Base-by-base conservation (phyloP, 148 eudicot species). In the Nepenthes mirabilis region DNA sequence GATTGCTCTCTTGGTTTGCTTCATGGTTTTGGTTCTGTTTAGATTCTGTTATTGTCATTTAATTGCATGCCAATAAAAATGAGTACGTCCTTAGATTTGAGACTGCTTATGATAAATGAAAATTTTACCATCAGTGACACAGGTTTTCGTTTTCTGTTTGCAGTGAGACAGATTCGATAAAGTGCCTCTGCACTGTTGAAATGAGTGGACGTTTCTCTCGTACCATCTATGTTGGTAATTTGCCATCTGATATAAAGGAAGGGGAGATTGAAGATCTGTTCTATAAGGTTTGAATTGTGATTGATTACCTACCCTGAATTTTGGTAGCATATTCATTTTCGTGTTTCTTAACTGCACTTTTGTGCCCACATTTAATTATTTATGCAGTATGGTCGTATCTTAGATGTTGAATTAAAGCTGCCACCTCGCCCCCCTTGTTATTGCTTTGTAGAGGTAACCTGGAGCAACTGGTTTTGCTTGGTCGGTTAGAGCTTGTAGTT, bases 1-100 rank as follows among this genome's bases (percentile, higher is more conserved):
- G 88, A 88, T 80, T 85, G 95, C 93, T 87, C 83, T 85, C 79
- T 81, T 91, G 94, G 96, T 85, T 85, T 91, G 88, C 81, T 75
- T 75, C 81, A 80, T 88, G 58, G 77, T 73, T 84, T 78, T 76
- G 72, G 68, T 74, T 74, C 72, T 72, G 23, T 23, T 61, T 66
- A 75, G 56, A 50, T 82, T 69, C 56, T 69, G 36, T 70, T 72
- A 57, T 77, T 65, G 66, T 74, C 49, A 71, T 5, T 49, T 34
- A 40, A 60, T 43, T 67, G 70, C 72, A 68, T 58, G 52, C 23
- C 36, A 60, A 62, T 58, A 66, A 61, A 58, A 33, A 65, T 45
- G 53, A 62, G 63, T 37, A 37, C 9, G 14, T 61, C 43, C 34
- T 50, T 56, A 63, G 56, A 35, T 58, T 23, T 55, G n/a, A 45